Conservation (phyloP, 176 grass and related monocot genomes). For the Carex kokanica region DNA sequence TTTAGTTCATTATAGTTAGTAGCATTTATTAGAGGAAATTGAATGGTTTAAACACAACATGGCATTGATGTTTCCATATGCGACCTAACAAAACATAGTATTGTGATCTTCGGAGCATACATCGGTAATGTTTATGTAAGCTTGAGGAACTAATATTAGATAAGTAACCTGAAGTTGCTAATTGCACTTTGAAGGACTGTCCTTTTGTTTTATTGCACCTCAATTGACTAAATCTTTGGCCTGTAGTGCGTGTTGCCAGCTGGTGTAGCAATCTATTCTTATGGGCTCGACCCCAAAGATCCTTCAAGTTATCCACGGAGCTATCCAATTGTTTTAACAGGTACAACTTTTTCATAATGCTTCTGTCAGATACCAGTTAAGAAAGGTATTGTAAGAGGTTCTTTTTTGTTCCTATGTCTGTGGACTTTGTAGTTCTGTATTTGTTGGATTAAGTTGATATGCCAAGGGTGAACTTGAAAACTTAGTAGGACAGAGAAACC, state of each 20-base stretch:
- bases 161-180: slow-evolving; percentile 27
- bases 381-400: not conserved
- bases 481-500: not conserved
- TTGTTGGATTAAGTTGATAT: not conserved
- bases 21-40: not conserved
- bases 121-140: not conserved
- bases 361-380: not conserved
- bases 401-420: not conserved
- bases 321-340: slow-evolving; percentile 99
- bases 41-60: not conserved
- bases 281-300: slow-evolving; percentile 62
- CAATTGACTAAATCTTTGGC: not conserved
- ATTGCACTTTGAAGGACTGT: slow-evolving; percentile 28
- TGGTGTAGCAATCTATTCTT: slow-evolving; percentile 95
- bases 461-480: not conserved
- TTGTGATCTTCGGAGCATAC: not conserved
- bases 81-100: not conserved
- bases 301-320: slow-evolving; percentile 67
- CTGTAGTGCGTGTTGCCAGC: slow-evolving; percentile 94
- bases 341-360: slow-evolving; percentile 36
- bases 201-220: not conserved
- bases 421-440: not conserved
- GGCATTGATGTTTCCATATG: not conserved
- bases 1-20: not conserved
- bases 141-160: not conserved